phyloP scores from a whole-genome alignment of 2,329 filamentous ascomycete species.

The Cercospora sesami region DNA sequence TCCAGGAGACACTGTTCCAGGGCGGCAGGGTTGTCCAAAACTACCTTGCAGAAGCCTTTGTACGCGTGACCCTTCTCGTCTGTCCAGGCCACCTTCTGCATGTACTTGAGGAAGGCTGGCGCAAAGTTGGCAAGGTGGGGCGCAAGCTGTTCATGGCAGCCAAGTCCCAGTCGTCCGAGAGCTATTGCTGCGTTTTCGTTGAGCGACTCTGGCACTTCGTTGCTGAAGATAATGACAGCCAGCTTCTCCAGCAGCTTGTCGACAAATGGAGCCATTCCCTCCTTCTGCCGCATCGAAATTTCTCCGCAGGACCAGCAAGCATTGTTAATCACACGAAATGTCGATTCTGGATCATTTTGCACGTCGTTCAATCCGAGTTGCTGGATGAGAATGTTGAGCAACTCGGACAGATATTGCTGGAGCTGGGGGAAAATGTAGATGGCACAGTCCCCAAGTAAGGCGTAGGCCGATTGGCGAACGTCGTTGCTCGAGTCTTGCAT shows the following conservation, averaged over 20 bases:
- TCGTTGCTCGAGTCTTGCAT: slow-evolving; percentile 90
- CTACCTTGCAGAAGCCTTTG: slow-evolving; percentile 81
- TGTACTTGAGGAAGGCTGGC: slow-evolving; percentile 74
- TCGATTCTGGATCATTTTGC: slow-evolving; percentile 76
- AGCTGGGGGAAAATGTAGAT: slow-evolving; percentile 87
- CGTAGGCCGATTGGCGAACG: slow-evolving; percentile 93
- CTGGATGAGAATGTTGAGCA: slow-evolving; percentile 79
- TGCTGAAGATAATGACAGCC: slow-evolving; percentile 79
- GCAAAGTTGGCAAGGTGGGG: slow-evolving; percentile 79
- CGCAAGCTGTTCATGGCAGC: slow-evolving; percentile 73
- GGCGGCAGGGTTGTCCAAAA: slow-evolving; percentile 82
- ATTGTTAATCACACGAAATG: slow-evolving; percentile 94
- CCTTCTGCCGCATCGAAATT: slow-evolving; percentile 76
- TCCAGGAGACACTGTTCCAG: slow-evolving; percentile 83
- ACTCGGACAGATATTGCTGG: slow-evolving; percentile 67
- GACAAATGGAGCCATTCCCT: slow-evolving; percentile 72
- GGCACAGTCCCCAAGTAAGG: slow-evolving; percentile 88
- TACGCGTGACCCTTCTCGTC: slow-evolving; percentile 95
- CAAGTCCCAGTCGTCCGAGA: slow-evolving; percentile 79
- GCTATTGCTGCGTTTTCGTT: slow-evolving; percentile 94
- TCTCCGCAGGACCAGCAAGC: slow-evolving; percentile 96
- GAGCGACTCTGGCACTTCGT: slow-evolving; percentile 80
- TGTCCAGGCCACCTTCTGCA: slow-evolving; percentile 81
- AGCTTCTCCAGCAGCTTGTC: slow-evolving; percentile 75
- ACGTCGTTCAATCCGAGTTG: slow-evolving; percentile 76